Base-by-base conservation (phyloP, 805 yeast species). In the Grigorovia jiainica region DNA sequence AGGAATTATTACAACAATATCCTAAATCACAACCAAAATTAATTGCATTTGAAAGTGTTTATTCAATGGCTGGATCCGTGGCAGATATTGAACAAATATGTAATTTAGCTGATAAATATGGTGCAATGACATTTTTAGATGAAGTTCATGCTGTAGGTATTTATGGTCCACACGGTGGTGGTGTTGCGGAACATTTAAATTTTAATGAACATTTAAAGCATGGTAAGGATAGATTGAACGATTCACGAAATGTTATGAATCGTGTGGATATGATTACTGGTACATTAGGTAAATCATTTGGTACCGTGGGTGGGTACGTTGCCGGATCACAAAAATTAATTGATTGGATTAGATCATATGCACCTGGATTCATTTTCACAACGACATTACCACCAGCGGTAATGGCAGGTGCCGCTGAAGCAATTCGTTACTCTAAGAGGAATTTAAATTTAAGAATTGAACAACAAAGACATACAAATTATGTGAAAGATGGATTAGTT, bases 141-240 rank as follows among this genome's bases (percentile, higher is more conserved):
- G 99, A 92, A 66, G 99, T 92, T 31, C 99, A 92, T 59, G 97
- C 98, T 29, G 97, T 92, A 37, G 99, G 99, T 43, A 76, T 92
- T 81, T 92, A 92, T 61, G 99, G 99, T 55, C 97, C 99, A 46
- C 95, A 85, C 56, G 99, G 99, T 60, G 98, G 96, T 27, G 99
- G 99, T 68, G 97, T 92, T 42, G 96, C 97, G 38, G 99, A 92
- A 66, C 98, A 92, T 63, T 71, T 83, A 55, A 86, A 92, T 66
- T 92, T 87, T 54, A 85, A 85, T 37, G 78, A 79, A 42, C 95
- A 90, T 60, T 76, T 85, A 57, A 60, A 68, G 44, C 63, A 79
- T 13, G 92, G 92, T 50, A 67, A 78, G 51, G 72, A 72, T 11
- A 67, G 76, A 15, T 18, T 36, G 13, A 24, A 33, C 11, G 18